These are phyloP conservation scores for Bauhinia variegata DNA, from an alignment of 306 rosid genomes.

Conservation along the genomic window DNA sequence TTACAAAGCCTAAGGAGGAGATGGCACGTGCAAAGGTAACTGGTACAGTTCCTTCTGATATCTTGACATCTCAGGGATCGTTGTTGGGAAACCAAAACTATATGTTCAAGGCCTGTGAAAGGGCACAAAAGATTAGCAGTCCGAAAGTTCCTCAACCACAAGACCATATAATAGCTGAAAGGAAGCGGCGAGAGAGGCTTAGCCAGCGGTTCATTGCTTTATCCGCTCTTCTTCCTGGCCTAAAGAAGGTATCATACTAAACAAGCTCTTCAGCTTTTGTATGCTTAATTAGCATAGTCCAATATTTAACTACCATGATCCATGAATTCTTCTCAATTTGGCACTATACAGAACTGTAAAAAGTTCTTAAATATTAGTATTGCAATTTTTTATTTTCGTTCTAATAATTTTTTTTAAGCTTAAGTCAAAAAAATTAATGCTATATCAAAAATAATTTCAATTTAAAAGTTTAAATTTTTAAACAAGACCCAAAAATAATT, in stretches of 20 bases:
- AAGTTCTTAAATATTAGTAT: too few species aligned
- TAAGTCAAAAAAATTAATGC: too few species aligned
- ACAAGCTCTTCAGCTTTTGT: neutral
- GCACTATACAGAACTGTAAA: too few species aligned
- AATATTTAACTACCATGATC: too few species aligned
- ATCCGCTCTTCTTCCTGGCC: conserved; percentile 90
- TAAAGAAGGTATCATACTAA: conserved; percentile 67
- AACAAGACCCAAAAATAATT: too few species aligned
- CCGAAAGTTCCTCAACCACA: conserved; percentile 63
- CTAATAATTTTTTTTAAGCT: too few species aligned
- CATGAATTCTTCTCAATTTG: too few species aligned
- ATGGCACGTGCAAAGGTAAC: conserved; percentile 39
- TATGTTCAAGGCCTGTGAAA: conserved; percentile 45
- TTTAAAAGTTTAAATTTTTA: too few species aligned
- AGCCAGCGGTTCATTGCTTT: conserved; percentile 85
- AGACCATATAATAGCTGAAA: conserved; percentile 84
- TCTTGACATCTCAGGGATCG: conserved; percentile 52
- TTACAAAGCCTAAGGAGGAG: conserved; percentile 68
- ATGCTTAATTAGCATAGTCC: too few species aligned
- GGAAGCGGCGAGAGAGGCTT: conserved; percentile 90
- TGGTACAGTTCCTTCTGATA: conserved; percentile 46
- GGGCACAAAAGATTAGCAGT: conserved; percentile 43
- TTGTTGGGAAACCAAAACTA: conserved; percentile 49
- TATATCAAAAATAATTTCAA: too few species aligned
- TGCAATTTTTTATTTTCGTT: too few species aligned